A percentile compares a stretch with the other conserved stretches of the same genome.
Evolutionary conservation across 2,329 filamentous ascomycete genomes (phyloP).

Genomic region (Camillea tinctor): DNA sequence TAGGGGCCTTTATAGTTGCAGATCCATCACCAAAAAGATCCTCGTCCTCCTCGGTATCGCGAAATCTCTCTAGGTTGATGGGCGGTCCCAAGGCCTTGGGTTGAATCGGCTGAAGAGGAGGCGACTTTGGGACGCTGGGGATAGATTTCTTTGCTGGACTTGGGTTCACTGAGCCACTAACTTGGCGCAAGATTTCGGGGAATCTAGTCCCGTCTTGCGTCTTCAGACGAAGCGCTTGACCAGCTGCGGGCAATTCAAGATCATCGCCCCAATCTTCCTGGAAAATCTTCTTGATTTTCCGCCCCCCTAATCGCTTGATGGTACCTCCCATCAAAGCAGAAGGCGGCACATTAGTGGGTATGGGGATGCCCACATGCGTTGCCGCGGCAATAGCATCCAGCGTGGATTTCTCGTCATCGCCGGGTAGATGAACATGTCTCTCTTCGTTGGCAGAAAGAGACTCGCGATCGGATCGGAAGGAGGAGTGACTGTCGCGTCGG

Average conservation of each 20-base stretch:
- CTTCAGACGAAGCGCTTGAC: constrained; percentile 64
- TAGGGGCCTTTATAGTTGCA: constrained; percentile 68
- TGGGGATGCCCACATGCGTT: constrained; percentile 84
- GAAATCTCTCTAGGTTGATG: constrained; percentile 62
- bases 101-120: constrained; percentile 33
- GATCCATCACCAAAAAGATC: constrained; percentile 63
- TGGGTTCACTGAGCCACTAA: constrained; percentile 56
- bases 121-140: constrained; percentile 20
- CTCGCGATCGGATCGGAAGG: constrained; percentile 79
- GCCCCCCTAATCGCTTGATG: constrained; percentile 82
- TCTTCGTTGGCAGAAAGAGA: constrained; percentile 78
- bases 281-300: constrained; percentile 69
- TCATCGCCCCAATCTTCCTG: constrained; percentile 83
- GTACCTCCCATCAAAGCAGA: constrained; percentile 90
- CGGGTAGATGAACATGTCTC: constrained; percentile 80
- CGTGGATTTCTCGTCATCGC: constrained; percentile 81
- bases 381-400: constrained; percentile 84
- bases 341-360: constrained; percentile 81
- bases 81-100: constrained; percentile 41
- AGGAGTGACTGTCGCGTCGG: constrained; percentile 76
- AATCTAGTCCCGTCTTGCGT: constrained; percentile 59
- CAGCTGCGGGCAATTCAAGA: constrained; percentile 63
- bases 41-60: constrained; percentile 59
- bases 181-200: constrained; percentile 66
- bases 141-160: constrained; percentile 49